phyloP scores from a whole-genome alignment of 169 alveolate genomes.

The Theileria orientalis region DNA sequence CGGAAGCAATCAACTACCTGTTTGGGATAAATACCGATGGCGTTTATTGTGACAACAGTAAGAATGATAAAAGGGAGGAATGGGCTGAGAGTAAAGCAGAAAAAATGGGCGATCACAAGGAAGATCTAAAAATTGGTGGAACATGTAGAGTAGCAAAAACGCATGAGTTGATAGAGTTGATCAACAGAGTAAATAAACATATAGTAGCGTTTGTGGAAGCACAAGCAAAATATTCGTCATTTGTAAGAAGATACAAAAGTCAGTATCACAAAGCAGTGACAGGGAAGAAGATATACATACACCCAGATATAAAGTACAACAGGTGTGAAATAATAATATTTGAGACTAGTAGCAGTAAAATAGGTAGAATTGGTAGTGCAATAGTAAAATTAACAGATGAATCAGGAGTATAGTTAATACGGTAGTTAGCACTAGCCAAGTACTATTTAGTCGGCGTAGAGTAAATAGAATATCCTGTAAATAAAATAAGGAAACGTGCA shows the following conservation, averaged over 20 bases:
- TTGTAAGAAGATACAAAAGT: conserved; percentile 54
- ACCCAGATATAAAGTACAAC: conserved; percentile 60
- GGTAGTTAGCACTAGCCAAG: neutral
- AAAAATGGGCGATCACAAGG: neutral
- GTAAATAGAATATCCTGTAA: no score
- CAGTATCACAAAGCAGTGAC: conserved; percentile 60
- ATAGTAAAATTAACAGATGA: neutral
- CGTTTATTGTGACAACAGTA: no score
- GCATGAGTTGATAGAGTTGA: neutral
- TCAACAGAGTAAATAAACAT: neutral
- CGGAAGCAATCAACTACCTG: conserved; percentile 19
- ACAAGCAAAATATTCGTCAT: conserved; percentile 67
- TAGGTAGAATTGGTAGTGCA: neutral
- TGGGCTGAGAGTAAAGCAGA: no score
- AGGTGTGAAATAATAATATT: conserved; percentile 37
- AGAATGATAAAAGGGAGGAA: neutral
- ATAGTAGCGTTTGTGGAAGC: conserved; percentile 64
- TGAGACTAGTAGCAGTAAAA: neutral
- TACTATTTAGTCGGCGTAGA: neutral
- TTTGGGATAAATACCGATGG: neutral
- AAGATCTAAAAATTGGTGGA: neutral
- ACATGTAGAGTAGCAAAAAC: no score
- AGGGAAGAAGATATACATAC: conserved; percentile 56
- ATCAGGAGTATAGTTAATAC: neutral
- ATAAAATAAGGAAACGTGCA: neutral